Percentiles rank a stretch among this genome's conserved stretches.
Conservation (phyloP, 345 rosid species). For the Populus tremula region DNA sequence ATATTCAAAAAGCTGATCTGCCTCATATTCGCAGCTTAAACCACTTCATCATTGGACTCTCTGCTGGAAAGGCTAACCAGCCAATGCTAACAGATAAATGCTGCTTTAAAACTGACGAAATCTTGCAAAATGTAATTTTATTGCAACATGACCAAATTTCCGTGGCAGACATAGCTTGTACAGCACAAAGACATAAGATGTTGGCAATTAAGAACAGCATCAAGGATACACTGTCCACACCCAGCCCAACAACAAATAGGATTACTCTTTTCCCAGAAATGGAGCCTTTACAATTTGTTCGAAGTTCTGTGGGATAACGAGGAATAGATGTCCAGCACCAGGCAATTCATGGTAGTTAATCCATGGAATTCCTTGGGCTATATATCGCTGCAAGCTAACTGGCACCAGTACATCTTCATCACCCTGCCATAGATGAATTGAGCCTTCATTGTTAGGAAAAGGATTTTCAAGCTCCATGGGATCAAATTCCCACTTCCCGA, state of each 20-base stretch:
- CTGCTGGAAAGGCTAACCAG: background rate
- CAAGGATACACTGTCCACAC: background rate
- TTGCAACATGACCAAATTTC: background rate
- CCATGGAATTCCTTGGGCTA: constrained; percentile 21
- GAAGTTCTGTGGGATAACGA: background rate
- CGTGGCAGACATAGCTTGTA: background rate
- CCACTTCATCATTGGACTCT: background rate
- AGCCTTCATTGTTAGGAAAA: constrained; percentile 27
- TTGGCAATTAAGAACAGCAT: background rate
- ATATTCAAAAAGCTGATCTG: background rate
- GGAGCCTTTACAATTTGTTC: constrained; percentile 10
- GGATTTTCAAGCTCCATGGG: constrained; percentile 28
- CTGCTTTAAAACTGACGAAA: too few species aligned
- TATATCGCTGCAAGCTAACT: constrained; percentile 24
- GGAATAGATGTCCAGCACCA: constrained; percentile 25
- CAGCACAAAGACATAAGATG: background rate
- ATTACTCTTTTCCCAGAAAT: background rate
- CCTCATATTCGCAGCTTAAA: background rate
- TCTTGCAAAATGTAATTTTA: background rate
- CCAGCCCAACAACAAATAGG: background rate
- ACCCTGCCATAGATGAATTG: constrained; percentile 34
- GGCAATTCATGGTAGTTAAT: constrained; percentile 26
- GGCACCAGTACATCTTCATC: constrained; percentile 27
- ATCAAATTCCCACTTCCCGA: constrained; percentile 32
- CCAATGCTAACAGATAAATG: too few species aligned